Evolutionary conservation across 2,329 filamentous ascomycete genomes (phyloP).

Genomic region (Aspergillus costaricaensis): DNA sequence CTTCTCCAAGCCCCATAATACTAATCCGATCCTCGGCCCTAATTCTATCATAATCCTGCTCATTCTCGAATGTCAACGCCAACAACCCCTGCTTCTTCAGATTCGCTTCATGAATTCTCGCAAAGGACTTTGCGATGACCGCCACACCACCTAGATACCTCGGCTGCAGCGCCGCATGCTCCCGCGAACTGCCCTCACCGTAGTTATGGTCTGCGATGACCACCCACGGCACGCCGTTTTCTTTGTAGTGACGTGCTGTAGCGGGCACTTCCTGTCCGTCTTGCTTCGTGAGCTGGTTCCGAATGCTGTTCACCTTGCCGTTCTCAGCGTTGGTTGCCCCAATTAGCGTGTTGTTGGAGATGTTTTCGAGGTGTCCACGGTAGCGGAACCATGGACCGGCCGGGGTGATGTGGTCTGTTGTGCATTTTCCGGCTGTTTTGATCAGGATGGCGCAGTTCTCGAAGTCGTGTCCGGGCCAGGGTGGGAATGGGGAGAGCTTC

Average conservation of each 20-base stretch:
- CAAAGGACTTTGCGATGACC: conserved; percentile 1
- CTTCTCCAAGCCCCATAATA: not conserved
- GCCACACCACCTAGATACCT: not conserved
- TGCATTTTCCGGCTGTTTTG: conserved; percentile 2
- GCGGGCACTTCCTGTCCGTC: not conserved
- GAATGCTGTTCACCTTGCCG: not conserved
- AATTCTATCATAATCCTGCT: not conserved
- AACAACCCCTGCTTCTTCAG: conserved; percentile 1
- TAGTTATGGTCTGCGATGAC: conserved; percentile 1
- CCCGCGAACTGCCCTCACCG: not conserved
- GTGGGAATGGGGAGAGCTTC: not conserved
- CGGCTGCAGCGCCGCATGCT: conserved; percentile 4
- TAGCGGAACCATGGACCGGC: conserved; percentile 4
- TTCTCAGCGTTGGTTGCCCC: conserved; percentile 1
- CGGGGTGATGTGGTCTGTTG: not conserved
- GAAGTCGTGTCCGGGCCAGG: not conserved
- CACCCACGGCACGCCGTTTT: not conserved
- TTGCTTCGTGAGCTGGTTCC: not conserved
- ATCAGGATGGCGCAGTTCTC: not conserved
- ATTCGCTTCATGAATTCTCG: not conserved
- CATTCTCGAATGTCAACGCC: not conserved
- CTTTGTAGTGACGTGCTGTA: not conserved
- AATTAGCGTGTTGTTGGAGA: conserved; percentile 1
- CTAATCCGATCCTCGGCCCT: not conserved
- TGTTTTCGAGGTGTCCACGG: not conserved